Conservation (phyloP, 2,329 filamentous ascomycete species). For the Botrytis fragariae region DNA sequence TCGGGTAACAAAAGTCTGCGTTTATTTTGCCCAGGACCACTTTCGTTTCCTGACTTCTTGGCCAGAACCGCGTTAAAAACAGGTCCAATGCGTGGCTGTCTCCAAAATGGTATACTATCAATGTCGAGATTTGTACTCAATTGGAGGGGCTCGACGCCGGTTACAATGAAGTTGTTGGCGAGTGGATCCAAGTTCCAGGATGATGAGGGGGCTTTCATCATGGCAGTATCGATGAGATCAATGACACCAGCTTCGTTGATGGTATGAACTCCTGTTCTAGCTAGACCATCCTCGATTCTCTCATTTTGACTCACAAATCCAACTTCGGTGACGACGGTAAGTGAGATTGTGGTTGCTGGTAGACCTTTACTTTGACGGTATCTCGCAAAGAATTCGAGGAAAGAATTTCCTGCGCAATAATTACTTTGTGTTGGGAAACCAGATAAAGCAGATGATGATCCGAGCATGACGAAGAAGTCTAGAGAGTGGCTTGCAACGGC, state of each 20-base stretch:
- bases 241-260: constrained; percentile 25
- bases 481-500: constrained; percentile 26
- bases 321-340: constrained; percentile 41
- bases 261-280: constrained; percentile 22
- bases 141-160: constrained; percentile 4
- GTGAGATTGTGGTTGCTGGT: constrained; percentile 31
- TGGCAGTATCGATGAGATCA: constrained; percentile 30
- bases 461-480: constrained; percentile 42
- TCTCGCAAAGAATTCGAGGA: constrained; percentile 39
- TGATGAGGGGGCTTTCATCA: background rate
- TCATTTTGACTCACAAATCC: constrained; percentile 39
- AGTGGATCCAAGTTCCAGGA: constrained; percentile 1
- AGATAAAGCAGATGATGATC: constrained; percentile 34
- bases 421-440: constrained; percentile 40
- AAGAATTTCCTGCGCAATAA: constrained; percentile 42
- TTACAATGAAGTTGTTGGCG: constrained; percentile 5
- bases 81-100: background rate
- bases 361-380: constrained; percentile 35
- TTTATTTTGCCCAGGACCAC: background rate
- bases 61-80: background rate
- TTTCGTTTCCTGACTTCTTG: background rate
- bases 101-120: background rate
- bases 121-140: constrained; percentile 1
- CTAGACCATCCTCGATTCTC: constrained; percentile 19
- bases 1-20: constrained; percentile 2